Conservation (phyloP, 306 rosid species). For the Trifolium repens region DNA sequence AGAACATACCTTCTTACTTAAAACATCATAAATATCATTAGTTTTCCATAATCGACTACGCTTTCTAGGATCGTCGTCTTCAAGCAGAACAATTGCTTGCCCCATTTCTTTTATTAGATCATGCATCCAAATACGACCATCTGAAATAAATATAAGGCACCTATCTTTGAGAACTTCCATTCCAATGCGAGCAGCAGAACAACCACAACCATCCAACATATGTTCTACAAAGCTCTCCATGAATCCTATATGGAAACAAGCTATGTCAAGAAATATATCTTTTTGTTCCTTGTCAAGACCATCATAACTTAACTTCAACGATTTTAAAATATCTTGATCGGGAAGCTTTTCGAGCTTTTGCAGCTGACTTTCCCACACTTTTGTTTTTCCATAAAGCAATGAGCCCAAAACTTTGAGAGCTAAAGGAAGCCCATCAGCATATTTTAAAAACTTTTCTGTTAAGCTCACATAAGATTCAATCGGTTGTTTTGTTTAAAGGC, state of each 20-base stretch:
- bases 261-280: conserved; percentile 42
- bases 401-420: conserved; percentile 48
- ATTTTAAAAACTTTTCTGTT: background rate
- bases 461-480: background rate
- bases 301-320: conserved; percentile 42
- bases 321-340: background rate
- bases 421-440: conserved; percentile 46
- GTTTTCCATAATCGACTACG: conserved; percentile 43
- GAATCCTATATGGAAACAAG: conserved; percentile 40
- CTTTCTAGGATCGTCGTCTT: conserved; percentile 37
- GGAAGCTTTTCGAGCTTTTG: conserved; percentile 27
- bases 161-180: conserved; percentile 32
- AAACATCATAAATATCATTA: conserved; percentile 31
- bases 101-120: conserved; percentile 44
- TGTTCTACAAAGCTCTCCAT: too few relatives aligned
- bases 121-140: conserved; percentile 38
- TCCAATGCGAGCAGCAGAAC: conserved; percentile 12
- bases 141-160: conserved; percentile 8
- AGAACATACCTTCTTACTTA: too few relatives aligned
- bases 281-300: conserved; percentile 27
- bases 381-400: background rate
- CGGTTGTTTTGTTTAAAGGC: too few relatives aligned
- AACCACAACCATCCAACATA: conserved; percentile 7
- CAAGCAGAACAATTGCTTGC: conserved; percentile 31
- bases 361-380: conserved; percentile 40